Evolutionary conservation across 805 yeast species (phyloP).

Genomic region (Debaryomyces maramus): DNA sequence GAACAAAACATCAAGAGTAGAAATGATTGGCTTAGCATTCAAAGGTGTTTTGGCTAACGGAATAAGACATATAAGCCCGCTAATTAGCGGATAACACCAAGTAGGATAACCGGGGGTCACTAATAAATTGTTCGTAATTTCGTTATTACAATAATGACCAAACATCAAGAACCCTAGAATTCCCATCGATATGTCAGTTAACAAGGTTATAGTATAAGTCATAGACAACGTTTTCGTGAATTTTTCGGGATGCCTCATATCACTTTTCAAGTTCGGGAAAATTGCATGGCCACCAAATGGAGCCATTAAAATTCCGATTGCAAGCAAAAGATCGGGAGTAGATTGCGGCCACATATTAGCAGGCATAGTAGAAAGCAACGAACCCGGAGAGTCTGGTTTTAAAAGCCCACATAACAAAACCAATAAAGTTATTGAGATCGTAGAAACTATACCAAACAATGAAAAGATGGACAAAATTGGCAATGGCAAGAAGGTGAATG

Average conservation of each 20-base stretch:
- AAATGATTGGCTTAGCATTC: constrained; percentile 76
- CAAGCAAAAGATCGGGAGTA: constrained; percentile 50
- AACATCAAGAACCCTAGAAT: constrained; percentile 64
- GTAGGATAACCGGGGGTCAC: constrained; percentile 48
- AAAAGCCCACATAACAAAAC: constrained; percentile 64
- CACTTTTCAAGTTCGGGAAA: constrained; percentile 73
- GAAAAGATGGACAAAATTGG: constrained; percentile 69
- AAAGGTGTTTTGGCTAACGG: constrained; percentile 86
- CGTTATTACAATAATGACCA: constrained; percentile 50
- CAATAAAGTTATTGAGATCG: constrained; percentile 60
- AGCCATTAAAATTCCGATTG: constrained; percentile 67
- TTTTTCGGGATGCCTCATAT: constrained; percentile 68
- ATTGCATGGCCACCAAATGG: constrained; percentile 88
- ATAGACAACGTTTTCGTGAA: constrained; percentile 53
- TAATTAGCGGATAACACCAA: constrained; percentile 51
- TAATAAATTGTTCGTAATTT: constrained; percentile 51
- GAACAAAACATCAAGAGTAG: constrained; percentile 62
- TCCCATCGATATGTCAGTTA: constrained; percentile 65
- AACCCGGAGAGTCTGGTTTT: constrained; percentile 69
- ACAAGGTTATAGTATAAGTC: constrained; percentile 60
- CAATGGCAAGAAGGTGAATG: constrained; percentile 79
- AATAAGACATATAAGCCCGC: constrained; percentile 71
- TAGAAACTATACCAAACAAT: constrained; percentile 68
- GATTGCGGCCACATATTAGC: constrained; percentile 67
- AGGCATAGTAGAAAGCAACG: constrained; percentile 60